phyloP scores from a whole-genome alignment of 768 basidiomycete species.

The Tulasnella sp. region DNA sequence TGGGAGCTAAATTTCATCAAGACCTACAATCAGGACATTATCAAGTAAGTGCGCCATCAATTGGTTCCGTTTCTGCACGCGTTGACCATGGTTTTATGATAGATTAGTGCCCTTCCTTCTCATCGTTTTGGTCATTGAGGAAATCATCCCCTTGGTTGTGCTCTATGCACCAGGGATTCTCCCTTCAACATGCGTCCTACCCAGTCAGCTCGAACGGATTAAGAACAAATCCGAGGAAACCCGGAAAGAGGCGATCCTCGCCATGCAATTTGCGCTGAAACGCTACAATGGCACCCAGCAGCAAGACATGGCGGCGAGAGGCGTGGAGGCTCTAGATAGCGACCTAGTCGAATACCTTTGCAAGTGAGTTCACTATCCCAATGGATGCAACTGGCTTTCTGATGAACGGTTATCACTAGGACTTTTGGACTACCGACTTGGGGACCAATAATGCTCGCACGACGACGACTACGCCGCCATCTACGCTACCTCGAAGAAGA shows the following conservation, averaged over 20 bases:
- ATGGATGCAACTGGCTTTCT: constrained; percentile 18
- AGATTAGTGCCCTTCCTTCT: constrained; percentile 71
- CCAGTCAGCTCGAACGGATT: constrained; percentile 63
- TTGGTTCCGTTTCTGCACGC: constrained; percentile 3
- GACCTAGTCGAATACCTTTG: constrained; percentile 38
- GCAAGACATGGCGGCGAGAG: constrained; percentile 30
- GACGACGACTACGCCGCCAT: constrained; percentile 30
- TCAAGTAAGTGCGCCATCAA: constrained; percentile 42
- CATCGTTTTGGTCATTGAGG: constrained; percentile 63
- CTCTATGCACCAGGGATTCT: constrained; percentile 76
- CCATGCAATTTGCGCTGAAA: background rate
- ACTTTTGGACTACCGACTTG: constrained; percentile 31
- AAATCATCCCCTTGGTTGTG: constrained; percentile 70
- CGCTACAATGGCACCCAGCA: constrained; percentile 26
- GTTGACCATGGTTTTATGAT: background rate
- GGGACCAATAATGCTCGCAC: constrained; percentile 29
- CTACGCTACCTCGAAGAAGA: constrained; percentile 39
- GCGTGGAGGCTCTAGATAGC: constrained; percentile 25
- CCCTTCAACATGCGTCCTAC: constrained; percentile 76
- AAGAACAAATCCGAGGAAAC: constrained; percentile 29
- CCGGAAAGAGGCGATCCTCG: constrained; percentile 15
- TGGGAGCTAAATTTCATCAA: constrained; percentile 57
- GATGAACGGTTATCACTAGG: constrained; percentile 19
- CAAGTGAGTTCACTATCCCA: constrained; percentile 35
- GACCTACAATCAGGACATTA: constrained; percentile 51